Conservation (phyloP, 129 eudicot species). For the Tagetes patula region DNA sequence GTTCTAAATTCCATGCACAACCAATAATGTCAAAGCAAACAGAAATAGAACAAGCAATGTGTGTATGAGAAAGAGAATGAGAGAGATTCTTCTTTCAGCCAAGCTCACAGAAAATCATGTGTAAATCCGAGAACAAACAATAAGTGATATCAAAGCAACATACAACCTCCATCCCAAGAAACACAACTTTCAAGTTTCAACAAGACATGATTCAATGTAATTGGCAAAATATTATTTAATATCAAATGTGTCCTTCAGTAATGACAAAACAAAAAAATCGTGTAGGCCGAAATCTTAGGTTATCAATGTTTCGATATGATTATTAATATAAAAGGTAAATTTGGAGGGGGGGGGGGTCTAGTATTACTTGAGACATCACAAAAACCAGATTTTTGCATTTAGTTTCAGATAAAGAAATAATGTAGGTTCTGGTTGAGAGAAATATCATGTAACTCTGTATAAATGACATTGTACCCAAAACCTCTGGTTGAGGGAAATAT, state of each 20-base stretch:
- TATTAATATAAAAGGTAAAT: neutral
- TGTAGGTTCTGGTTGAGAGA: neutral
- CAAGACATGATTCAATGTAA: neutral
- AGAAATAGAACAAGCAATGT: too few relatives aligned
- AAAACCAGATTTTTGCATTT: neutral
- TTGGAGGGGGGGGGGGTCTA: neutral
- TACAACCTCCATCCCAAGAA: neutral
- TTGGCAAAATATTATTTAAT: neutral
- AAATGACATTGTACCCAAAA: too few relatives aligned
- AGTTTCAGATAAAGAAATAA: neutral
- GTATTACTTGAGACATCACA: slow-evolving; percentile 4
- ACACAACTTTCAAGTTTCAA: neutral
- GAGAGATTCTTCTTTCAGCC: neutral
- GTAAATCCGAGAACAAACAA: neutral
- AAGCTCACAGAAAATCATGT: neutral
- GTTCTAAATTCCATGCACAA: too few relatives aligned
- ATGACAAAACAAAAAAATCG: neutral
- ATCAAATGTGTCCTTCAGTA: neutral
- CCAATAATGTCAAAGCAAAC: too few relatives aligned
- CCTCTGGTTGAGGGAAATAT: neutral
- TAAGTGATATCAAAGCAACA: neutral
- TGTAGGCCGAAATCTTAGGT: neutral
- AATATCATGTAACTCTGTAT: neutral
- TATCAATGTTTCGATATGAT: neutral
- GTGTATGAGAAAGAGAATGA: neutral